These are phyloP conservation scores for Colletotrichum somersetense DNA, from an alignment of 2,329 filamentous ascomycete species.

Conservation along the genomic window DNA sequence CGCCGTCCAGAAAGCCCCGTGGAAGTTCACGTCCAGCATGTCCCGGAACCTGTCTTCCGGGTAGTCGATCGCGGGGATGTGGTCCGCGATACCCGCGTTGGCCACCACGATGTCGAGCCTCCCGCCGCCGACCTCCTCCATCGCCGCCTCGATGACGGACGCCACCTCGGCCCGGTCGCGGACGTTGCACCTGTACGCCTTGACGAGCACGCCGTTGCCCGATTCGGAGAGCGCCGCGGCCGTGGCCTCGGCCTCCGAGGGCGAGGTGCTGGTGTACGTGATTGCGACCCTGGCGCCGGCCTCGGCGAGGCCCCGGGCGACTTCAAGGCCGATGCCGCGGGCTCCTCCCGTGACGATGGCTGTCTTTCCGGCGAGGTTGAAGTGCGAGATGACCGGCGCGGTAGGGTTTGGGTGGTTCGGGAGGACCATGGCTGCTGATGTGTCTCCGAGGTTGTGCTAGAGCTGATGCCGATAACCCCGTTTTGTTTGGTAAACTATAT, in stretches of 20 bases:
- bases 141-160: conserved; percentile 46
- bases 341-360: conserved; percentile 35
- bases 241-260: conserved; percentile 31
- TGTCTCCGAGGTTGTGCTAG: neutral
- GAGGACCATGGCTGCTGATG: conserved; percentile 27
- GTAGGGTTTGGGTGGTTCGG: conserved; percentile 33
- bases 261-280: conserved; percentile 37
- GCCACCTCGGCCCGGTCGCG: conserved; percentile 48
- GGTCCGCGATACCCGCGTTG: conserved; percentile 56
- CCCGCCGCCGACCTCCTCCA: conserved; percentile 51
- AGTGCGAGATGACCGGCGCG: conserved; percentile 34
- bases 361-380: conserved; percentile 40
- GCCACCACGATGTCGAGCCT: conserved; percentile 58
- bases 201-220: conserved; percentile 44
- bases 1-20: conserved; percentile 59
- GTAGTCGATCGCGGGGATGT: conserved; percentile 55
- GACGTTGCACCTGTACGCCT: conserved; percentile 56
- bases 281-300: conserved; percentile 36
- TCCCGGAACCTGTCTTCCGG: conserved; percentile 53
- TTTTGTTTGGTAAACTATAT: neutral
- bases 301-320: conserved; percentile 32
- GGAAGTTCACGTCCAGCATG: conserved; percentile 56
- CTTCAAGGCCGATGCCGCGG: conserved; percentile 35
- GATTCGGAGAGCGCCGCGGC: conserved; percentile 35
- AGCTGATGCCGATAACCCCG: neutral